phyloP scores from a whole-genome alignment of 805 yeast species.

The Candida khao-thaluensis region DNA sequence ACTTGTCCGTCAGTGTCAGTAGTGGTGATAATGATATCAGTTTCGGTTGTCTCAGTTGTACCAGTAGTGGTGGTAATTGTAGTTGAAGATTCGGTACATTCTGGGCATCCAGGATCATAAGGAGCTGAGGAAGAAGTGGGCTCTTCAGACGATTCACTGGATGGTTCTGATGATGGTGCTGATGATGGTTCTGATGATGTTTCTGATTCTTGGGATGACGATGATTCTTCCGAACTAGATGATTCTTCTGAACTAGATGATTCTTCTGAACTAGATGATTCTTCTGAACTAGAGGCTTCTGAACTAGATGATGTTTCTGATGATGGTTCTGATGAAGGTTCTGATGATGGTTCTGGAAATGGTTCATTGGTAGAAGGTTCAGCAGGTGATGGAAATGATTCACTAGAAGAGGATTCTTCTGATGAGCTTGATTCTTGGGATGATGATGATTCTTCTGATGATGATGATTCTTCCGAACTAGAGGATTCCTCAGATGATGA shows the following conservation, averaged over 20 bases:
- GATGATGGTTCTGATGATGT: no score
- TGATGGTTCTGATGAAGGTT: no score
- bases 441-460: neutral
- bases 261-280: no score
- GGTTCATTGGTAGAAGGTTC: no score
- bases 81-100: slow-evolving; percentile 14
- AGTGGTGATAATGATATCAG: slow-evolving; percentile 15
- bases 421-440: neutral
- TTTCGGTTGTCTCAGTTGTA: slow-evolving; percentile 11
- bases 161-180: neutral
- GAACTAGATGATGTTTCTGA: no score
- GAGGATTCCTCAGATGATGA: slow-evolving; percentile 1
- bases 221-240: neutral
- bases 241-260: no score
- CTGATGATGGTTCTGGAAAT: neutral
- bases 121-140: slow-evolving; percentile 3
- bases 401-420: neutral
- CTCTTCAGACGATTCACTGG: no score
- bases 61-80: slow-evolving; percentile 10
- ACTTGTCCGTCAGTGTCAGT: slow-evolving; percentile 12
- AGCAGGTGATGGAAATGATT: neutral
- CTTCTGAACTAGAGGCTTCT: no score
- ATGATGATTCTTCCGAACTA: neutral
- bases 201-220: no score
- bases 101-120: slow-evolving; percentile 6